phyloP scores from a whole-genome alignment of 495 filamentous ascomycete genomes.

The Endocarpon pusillum region DNA sequence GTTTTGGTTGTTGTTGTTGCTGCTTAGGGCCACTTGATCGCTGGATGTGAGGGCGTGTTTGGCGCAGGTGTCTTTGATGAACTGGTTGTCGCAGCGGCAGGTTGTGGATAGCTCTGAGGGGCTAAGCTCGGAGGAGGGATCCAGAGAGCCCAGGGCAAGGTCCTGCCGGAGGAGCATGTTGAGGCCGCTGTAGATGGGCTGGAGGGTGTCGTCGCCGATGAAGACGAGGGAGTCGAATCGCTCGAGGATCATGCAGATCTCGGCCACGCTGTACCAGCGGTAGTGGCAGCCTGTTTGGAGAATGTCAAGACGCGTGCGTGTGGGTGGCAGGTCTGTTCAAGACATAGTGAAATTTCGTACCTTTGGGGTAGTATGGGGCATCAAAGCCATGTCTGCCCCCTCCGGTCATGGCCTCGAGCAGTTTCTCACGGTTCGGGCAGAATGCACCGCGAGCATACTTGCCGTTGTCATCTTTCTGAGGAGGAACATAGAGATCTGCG shows the following conservation, averaged over 20 bases:
- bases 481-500: slow-evolving; percentile 23
- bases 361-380: slow-evolving; percentile 23
- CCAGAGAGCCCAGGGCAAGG: slow-evolving; percentile 23
- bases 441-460: slow-evolving; percentile 10
- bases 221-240: slow-evolving; percentile 29
- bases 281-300: slow-evolving; percentile 24
- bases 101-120: slow-evolving; percentile 14
- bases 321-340: slow-evolving; percentile 1
- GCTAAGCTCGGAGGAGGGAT: slow-evolving; percentile 24
- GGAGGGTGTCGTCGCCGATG: slow-evolving; percentile 27
- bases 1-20: slow-evolving; percentile 2
- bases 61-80: slow-evolving; percentile 19
- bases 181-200: slow-evolving; percentile 28
- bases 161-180: slow-evolving; percentile 31
- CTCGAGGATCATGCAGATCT: slow-evolving; percentile 33
- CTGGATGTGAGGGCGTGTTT: slow-evolving; percentile 19
- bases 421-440: slow-evolving; percentile 20
- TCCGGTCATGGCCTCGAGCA: slow-evolving; percentile 28
- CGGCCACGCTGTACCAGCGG: slow-evolving; percentile 26
- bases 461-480: slow-evolving; percentile 7
- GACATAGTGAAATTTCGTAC: slow-evolving; percentile 7
- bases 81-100: slow-evolving; percentile 27
- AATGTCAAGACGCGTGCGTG: no score
- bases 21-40: slow-evolving; percentile 13
- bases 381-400: slow-evolving; percentile 32